Evolutionary conservation across 495 filamentous ascomycete genomes (phyloP), one percentile per base, ranked within the genome.

Genomic region (Echria macrotheca): DNA sequence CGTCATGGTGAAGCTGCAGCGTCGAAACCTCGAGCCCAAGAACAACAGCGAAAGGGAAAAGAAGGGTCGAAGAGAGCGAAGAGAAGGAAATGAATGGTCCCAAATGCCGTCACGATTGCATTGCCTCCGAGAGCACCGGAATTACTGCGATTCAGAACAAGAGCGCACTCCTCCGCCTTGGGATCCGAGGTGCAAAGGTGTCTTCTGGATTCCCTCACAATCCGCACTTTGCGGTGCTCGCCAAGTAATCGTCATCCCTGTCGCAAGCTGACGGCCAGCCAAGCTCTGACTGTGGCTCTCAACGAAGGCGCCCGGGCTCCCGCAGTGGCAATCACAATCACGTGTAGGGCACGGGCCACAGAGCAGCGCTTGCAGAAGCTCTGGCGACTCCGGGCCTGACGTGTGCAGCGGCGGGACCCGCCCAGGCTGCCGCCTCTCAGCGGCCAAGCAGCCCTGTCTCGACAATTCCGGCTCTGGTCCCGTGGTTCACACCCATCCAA

Each of bases 1-100:
- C 33, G 82, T 69, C 71, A 74, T 74, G 57, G 50, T 63, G 63
- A n/a, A n/a, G n/a, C n/a, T n/a, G n/a, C n/a, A n/a, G n/a, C n/a
- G n/a, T n/a, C n/a, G n/a, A n/a, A n/a, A n/a, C n/a, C n/a, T n/a
- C n/a, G n/a, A n/a, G n/a, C n/a, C n/a, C n/a, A n/a, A n/a, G n/a
- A n/a, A 24, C 36, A 12, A 33, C 25, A 32, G 15, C 12, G 23
- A 45, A 38, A 23, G 28, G 11, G 26, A 19, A 17, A 44, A 23
- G 35, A 32, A 23, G 33, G 12, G 36, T 25, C 42, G 38, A 42
- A 28, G 44, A 23, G 15, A n/a, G n/a, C n/a, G n/a, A n/a, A n/a
- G n/a, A n/a, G 43, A 24, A 38, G 17, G 17, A 7, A n/a, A n/a
- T n/a, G n/a, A n/a, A n/a, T n/a, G n/a, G n/a, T n/a, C n/a, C n/a